Evolutionary conservation across 352 stramenopile species (phyloP).

Genomic region (Aphanomyces invadans): DNA sequence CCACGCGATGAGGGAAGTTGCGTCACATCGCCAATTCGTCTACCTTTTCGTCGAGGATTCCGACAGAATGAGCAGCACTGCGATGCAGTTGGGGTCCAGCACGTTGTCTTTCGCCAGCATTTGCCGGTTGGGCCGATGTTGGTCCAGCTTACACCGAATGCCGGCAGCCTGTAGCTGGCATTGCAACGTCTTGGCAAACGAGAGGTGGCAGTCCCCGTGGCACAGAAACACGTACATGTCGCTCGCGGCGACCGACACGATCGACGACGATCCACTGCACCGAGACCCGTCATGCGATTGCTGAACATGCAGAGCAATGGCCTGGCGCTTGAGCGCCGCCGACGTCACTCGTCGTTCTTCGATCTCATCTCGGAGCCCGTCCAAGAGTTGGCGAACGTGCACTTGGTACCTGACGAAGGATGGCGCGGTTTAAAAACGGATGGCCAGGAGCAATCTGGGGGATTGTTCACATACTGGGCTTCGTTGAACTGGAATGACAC

Average conservation of each 20-base stretch:
- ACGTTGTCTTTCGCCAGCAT: constrained; percentile 70
- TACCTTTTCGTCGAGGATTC: constrained; percentile 48
- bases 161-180: constrained; percentile 49
- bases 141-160: constrained; percentile 50
- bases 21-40: too few relatives aligned
- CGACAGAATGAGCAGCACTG: constrained; percentile 62
- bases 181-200: constrained; percentile 54
- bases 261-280: not conserved
- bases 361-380: constrained; percentile 78
- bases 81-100: constrained; percentile 39
- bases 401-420: constrained; percentile 2
- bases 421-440: not conserved
- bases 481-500: constrained; percentile 39
- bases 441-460: not conserved
- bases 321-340: not conserved
- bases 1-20: too few relatives aligned
- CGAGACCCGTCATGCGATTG: not conserved
- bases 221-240: constrained; percentile 60
- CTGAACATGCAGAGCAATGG: not conserved
- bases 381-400: constrained; percentile 51
- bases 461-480: constrained; percentile 49
- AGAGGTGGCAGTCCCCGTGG: constrained; percentile 60
- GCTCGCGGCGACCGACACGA: not conserved
- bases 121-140: constrained; percentile 44
- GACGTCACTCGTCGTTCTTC: constrained; percentile 52